phyloP scores from a whole-genome alignment of 331 rosid species.

The Cucumis variabilis region DNA sequence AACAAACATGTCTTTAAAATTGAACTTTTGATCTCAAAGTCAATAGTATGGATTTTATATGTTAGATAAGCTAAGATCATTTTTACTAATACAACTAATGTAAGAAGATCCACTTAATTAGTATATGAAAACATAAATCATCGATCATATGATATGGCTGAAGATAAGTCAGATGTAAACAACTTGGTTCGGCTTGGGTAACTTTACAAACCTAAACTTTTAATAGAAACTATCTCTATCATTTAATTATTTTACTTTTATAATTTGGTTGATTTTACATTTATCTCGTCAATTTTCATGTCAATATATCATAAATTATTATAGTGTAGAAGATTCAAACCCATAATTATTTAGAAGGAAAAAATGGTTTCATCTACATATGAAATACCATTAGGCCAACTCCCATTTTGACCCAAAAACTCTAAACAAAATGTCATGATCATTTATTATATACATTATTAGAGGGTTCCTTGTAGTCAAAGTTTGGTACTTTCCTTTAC shows the following conservation, averaged over 20 bases:
- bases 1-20: too few species aligned
- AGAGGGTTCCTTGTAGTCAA: not conserved
- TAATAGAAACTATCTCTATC: not conserved
- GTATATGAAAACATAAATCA: not conserved
- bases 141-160: too few species aligned
- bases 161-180: too few species aligned
- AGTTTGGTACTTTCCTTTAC: slow-evolving; percentile 10
- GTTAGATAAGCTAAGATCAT: too few species aligned
- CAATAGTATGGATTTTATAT: too few species aligned
- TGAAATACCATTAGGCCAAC: not conserved
- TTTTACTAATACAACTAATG: too few species aligned
- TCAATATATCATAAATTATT: not conserved
- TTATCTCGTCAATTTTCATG: not conserved
- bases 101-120: too few species aligned
- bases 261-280: not conserved
- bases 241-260: not conserved
- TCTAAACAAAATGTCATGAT: not conserved
- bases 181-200: too few species aligned
- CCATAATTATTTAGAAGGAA: not conserved
- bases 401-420: not conserved
- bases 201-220: too few species aligned
- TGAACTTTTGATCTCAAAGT: not conserved
- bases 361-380: not conserved
- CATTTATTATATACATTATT: not conserved
- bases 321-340: not conserved